Conservation (phyloP, 2,329 filamentous ascomycete species). For the Fusarium virguliforme region DNA sequence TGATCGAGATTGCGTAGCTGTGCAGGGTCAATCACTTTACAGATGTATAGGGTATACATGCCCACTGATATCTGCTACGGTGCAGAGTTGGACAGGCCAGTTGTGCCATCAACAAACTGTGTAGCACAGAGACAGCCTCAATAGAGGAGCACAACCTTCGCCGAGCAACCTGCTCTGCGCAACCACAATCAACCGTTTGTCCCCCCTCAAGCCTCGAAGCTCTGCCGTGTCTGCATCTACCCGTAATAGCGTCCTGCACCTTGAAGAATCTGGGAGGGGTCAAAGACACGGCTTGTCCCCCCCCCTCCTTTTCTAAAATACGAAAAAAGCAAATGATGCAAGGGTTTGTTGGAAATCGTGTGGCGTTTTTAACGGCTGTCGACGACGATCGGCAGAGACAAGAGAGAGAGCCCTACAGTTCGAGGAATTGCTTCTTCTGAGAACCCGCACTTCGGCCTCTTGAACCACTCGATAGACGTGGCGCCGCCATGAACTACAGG, state of each 20-base stretch:
- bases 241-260: constrained; percentile 22
- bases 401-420: not conserved
- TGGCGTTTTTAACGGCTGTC: constrained; percentile 7
- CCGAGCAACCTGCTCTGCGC: no score
- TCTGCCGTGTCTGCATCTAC: constrained; percentile 28
- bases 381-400: constrained; percentile 1
- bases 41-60: no score
- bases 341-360: not conserved
- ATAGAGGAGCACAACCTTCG: no score
- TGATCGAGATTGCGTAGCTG: not conserved
- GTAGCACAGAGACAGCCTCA: no score
- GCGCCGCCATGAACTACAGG: constrained; percentile 31
- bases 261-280: constrained; percentile 11
- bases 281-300: not conserved
- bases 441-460: not conserved
- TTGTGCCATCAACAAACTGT: no score
- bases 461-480: constrained; percentile 14
- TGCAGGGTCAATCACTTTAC: not conserved
- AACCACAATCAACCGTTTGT: no score
- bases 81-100: no score
- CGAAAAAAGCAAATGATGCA: constrained; percentile 4
- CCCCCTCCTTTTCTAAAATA: not conserved
- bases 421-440: not conserved
- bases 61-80: no score
- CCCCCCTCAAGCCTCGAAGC: not conserved